Evolutionary conservation across 345 rosid species (phyloP).

Genomic region (Euclidium syriacum): DNA sequence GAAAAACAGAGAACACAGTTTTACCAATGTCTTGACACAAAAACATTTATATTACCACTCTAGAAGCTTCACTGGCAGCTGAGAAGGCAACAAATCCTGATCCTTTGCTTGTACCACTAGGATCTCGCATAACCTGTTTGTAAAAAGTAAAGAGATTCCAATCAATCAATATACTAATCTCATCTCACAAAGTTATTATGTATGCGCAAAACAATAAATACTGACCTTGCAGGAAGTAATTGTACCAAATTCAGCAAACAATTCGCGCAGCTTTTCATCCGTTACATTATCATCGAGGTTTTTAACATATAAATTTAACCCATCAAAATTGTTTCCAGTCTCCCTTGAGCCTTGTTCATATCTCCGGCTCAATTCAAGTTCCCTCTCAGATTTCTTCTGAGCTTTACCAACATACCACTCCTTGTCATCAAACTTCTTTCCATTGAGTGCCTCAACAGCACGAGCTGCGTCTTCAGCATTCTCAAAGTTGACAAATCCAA

Average conservation of each 20-base stretch:
- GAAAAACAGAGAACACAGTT: neutral
- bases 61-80: slow-evolving; percentile 78
- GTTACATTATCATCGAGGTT: slow-evolving; percentile 79
- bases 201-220: neutral
- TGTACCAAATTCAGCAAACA: slow-evolving; percentile 73
- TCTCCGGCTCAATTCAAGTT: slow-evolving; percentile 55
- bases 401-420: slow-evolving; percentile 98
- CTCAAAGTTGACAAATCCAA: slow-evolving; percentile 97
- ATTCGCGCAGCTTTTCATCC: slow-evolving; percentile 86
- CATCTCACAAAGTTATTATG: neutral
- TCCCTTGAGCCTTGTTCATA: slow-evolving; percentile 76
- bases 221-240: slow-evolving; percentile 92
- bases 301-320: slow-evolving; percentile 79
- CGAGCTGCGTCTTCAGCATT: slow-evolving; percentile 78
- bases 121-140: slow-evolving; percentile 69
- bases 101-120: slow-evolving; percentile 61
- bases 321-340: slow-evolving; percentile 65
- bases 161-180: neutral
- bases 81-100: slow-evolving; percentile 56
- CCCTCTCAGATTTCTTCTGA: slow-evolving; percentile 89
- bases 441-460: slow-evolving; percentile 85
- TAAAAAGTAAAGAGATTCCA: neutral
- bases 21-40: neutral
- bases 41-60: slow-evolving; percentile 45
- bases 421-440: slow-evolving; percentile 69